Conservation (phyloP, 2,329 filamentous ascomycete genomes). For the Xylariaceae sp. region DNA sequence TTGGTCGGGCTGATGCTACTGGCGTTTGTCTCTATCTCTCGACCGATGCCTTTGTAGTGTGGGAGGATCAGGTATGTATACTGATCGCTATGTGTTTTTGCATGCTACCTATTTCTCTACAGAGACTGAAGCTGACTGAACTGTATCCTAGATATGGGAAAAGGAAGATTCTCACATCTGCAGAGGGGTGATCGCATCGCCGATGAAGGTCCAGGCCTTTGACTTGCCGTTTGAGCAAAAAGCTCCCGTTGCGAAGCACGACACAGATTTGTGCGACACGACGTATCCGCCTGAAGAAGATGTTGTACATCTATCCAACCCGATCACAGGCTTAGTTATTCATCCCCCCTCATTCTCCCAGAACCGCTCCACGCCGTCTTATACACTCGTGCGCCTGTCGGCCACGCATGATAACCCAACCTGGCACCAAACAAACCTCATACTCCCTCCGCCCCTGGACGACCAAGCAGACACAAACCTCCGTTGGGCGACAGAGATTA, state of each 20-base stretch:
- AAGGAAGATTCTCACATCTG: constrained; percentile 37
- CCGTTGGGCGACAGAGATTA: constrained; percentile 47
- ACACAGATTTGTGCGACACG: constrained; percentile 42
- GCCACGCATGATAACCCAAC: constrained; percentile 46
- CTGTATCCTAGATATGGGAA: constrained; percentile 39
- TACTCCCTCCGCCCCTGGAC: constrained; percentile 22
- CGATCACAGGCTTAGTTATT: constrained; percentile 47
- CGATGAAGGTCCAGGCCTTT: constrained; percentile 46
- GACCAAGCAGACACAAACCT: constrained; percentile 20
- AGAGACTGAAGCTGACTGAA: not conserved
- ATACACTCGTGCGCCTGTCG: constrained; percentile 49
- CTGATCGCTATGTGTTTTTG: not conserved
- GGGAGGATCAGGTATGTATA: constrained; percentile 46
- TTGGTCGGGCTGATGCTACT: constrained; percentile 39
- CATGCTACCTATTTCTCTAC: not conserved
- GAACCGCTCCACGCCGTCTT: constrained; percentile 38
- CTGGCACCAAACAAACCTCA: constrained; percentile 51
- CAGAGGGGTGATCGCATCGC: constrained; percentile 51
- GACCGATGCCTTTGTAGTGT: constrained; percentile 50
- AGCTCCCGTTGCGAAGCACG: constrained; percentile 33
- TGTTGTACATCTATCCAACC: constrained; percentile 35
- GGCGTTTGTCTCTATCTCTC: constrained; percentile 48
- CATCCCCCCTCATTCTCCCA: constrained; percentile 35
- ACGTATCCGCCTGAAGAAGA: constrained; percentile 37
- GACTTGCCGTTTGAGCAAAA: constrained; percentile 40